phyloP scores from a whole-genome alignment of 2,329 filamentous ascomycete species.

The Fusarium drepaniforme region DNA sequence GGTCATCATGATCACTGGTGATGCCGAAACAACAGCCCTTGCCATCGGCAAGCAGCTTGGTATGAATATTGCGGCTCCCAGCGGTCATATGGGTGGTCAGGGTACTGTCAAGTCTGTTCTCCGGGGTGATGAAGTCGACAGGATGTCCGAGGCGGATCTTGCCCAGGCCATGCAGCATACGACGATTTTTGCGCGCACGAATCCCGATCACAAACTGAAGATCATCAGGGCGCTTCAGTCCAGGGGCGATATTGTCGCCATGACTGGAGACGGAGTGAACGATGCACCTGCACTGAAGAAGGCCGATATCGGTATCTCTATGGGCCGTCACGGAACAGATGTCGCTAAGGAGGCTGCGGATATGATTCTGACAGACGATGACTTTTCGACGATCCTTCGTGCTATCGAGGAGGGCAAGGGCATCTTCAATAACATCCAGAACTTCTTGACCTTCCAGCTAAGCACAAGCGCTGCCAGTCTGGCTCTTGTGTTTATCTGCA shows the following conservation, averaged over 20 bases:
- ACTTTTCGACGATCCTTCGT: conserved; percentile 90
- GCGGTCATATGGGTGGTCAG: conserved; percentile 65
- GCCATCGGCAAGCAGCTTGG: conserved; percentile 96
- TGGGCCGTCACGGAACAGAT: conserved; percentile 95
- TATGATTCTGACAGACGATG: conserved; percentile 91
- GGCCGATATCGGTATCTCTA: conserved; percentile 97
- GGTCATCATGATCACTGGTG: conserved; percentile 99
- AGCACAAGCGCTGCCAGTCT: conserved; percentile 96
- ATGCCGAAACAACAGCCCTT: conserved; percentile 93
- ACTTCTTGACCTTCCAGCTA: conserved; percentile 98
- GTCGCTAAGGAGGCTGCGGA: conserved; percentile 97
- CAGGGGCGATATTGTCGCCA: conserved; percentile 95
- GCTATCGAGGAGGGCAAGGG: conserved; percentile 99
- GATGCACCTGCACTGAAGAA: conserved; percentile 97
- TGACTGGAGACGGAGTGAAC: conserved; percentile 99
- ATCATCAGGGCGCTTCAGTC: conserved; percentile 93
- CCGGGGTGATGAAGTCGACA: conserved; percentile 91
- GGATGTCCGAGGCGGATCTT: conserved; percentile 88
- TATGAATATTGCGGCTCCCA: conserved; percentile 79
- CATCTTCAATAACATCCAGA: conserved; percentile 99
- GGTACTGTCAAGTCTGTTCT: conserved; percentile 79
- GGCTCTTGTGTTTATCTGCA: conserved; percentile 91
- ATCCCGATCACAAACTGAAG: conserved; percentile 97
- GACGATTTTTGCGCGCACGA: conserved; percentile 95
- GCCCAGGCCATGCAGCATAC: conserved; percentile 87